Conservation (phyloP, 768 basidiomycete species). For the Panaeolus papilionaceus region DNA sequence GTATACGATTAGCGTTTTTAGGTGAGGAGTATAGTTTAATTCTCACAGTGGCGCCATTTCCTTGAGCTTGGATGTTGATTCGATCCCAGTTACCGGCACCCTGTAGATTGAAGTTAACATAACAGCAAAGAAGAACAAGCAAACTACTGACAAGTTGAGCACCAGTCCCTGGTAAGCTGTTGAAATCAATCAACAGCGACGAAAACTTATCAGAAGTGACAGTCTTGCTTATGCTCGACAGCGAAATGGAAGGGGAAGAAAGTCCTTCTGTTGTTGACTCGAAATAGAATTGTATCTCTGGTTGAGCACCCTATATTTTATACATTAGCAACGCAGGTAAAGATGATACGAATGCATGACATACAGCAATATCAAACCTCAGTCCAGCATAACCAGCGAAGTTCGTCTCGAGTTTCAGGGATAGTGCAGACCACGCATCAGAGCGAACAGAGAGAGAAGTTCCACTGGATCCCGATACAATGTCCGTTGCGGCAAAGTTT, state of each 20-base stretch:
- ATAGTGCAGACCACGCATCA: constrained; percentile 48
- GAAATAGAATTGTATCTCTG: constrained; percentile 49
- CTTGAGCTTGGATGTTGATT: constrained; percentile 53
- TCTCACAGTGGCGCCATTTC: constrained; percentile 49
- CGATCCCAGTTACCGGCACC: constrained; percentile 54
- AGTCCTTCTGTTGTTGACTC: constrained; percentile 44
- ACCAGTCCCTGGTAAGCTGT: constrained; percentile 48
- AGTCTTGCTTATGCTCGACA: constrained; percentile 47
- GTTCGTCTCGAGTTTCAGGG: constrained; percentile 48
- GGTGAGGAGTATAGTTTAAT: neutral
- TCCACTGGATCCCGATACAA: constrained; percentile 46
- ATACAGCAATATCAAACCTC: constrained; percentile 55
- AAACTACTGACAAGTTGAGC: constrained; percentile 39
- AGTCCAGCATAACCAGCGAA: constrained; percentile 54
- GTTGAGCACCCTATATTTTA: constrained; percentile 42
- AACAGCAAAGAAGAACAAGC: neutral
- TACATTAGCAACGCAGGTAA: neutral
- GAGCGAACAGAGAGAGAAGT: constrained; percentile 53
- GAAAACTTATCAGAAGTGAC: constrained; percentile 47
- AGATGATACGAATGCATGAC: constrained; percentile 23
- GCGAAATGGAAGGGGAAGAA: constrained; percentile 44
- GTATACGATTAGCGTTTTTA: neutral
- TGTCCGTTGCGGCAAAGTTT: constrained; percentile 50
- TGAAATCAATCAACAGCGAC: constrained; percentile 54
- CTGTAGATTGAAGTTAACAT: constrained; percentile 24